phyloP scores from a whole-genome alignment of 176 grass and related monocot species.

The maize (Zea mays) region Zm-B73-REFERENCE-NAM-5.0 NC_050100.1:23704001-23704500 shows the following conservation, averaged over 20 bases:
- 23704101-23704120: slow-evolving; percentile 83
- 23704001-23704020: slow-evolving; percentile 83
- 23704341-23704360: slow-evolving; percentile 84
- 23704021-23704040: slow-evolving; percentile 81
- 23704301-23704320: slow-evolving; percentile 61
- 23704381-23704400: slow-evolving; percentile 46
- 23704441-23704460: slow-evolving; percentile 67
- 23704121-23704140: slow-evolving; percentile 76
- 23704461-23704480: slow-evolving; percentile 99
- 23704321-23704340: slow-evolving; percentile 62
- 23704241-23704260: slow-evolving; percentile 45
- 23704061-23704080: slow-evolving; percentile 75
- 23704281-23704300: slow-evolving; percentile 46
- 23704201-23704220: slow-evolving; percentile 34
- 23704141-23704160: slow-evolving; percentile 62
- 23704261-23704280: slow-evolving; percentile 62
- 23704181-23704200: slow-evolving; percentile 47
- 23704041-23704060: slow-evolving; percentile 97
- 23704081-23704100: slow-evolving; percentile 70
- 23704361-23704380: slow-evolving; percentile 65
- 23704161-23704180: slow-evolving; percentile 43
- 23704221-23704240: slow-evolving; percentile 45
- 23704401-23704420: slow-evolving; percentile 68
- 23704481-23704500: slow-evolving; percentile 97
- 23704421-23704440: slow-evolving; percentile 79